These are phyloP conservation scores for Diplotaxis tenuifolia DNA, from an alignment of 345 rosid species.

Conservation along the genomic window DNA sequence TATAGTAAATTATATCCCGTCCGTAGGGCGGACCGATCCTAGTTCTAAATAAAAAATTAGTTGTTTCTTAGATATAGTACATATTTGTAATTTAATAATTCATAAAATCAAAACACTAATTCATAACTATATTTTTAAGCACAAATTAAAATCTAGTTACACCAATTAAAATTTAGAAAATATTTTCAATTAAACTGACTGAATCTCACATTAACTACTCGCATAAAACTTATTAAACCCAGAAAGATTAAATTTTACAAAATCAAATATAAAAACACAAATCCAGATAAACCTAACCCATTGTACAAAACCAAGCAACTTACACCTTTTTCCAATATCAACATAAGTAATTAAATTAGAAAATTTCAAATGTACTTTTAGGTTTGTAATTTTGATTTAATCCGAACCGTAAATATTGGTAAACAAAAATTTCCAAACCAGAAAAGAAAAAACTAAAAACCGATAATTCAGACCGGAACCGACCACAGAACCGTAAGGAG, in stretches of 20 bases:
- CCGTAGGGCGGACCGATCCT: too few relatives aligned
- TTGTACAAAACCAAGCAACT: neutral
- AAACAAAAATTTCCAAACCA: conserved; percentile 2
- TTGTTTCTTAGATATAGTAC: too few relatives aligned
- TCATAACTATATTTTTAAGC: too few relatives aligned
- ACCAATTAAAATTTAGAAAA: neutral
- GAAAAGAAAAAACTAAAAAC: neutral
- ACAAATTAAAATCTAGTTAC: too few relatives aligned
- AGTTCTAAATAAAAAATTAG: too few relatives aligned
- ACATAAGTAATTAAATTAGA: neutral
- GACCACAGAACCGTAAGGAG: conserved; percentile 20
- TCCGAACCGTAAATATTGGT: neutral
- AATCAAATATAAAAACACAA: neutral
- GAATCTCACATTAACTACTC: neutral
- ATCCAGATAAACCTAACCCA: neutral
- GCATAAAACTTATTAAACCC: neutral
- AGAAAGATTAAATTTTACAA: neutral
- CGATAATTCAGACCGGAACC: neutral
- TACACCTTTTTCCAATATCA: neutral
- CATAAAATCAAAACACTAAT: too few relatives aligned
- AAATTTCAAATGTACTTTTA: neutral
- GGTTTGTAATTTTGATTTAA: neutral
- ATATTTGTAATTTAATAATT: too few relatives aligned
- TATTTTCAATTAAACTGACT: neutral
- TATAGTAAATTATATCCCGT: too few relatives aligned